Evolutionary conservation across 2,329 filamentous ascomycete genomes (phyloP).

Genomic region (Monosporascus sp.): DNA sequence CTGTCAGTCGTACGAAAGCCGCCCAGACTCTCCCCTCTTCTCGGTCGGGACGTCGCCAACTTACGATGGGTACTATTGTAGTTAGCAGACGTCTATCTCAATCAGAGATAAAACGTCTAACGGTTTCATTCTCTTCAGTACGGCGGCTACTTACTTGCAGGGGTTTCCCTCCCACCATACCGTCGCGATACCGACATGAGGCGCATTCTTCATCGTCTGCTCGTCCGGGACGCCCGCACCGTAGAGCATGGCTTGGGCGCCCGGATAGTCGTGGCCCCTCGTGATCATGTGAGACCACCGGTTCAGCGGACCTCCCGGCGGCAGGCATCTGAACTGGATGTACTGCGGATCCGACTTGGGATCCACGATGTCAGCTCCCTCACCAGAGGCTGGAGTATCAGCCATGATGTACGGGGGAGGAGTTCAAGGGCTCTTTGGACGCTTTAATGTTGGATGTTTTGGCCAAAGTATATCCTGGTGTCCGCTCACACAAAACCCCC

Average conservation of each 20-base stretch:
- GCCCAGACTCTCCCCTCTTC: neutral
- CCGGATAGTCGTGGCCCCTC: slow-evolving; percentile 81
- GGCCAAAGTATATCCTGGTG: neutral
- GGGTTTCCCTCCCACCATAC: slow-evolving; percentile 99
- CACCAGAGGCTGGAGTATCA: slow-evolving; percentile 12
- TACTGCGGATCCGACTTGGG: slow-evolving; percentile 48
- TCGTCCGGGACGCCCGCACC: slow-evolving; percentile 81
- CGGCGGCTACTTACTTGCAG: slow-evolving; percentile 65
- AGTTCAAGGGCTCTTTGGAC: too few species aligned
- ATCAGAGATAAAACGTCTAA: neutral
- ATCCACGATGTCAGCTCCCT: slow-evolving; percentile 21
- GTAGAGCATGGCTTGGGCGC: slow-evolving; percentile 93
- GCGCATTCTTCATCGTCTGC: slow-evolving; percentile 81
- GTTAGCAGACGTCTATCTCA: slow-evolving; percentile 1
- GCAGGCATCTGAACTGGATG: slow-evolving; percentile 46
- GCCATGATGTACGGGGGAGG: slow-evolving; percentile 10
- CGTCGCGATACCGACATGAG: slow-evolving; percentile 84
- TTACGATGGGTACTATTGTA: slow-evolving; percentile 24
- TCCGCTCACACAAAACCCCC: neutral
- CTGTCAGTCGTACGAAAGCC: neutral
- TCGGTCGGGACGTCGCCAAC: slow-evolving; percentile 2
- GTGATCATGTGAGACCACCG: slow-evolving; percentile 82
- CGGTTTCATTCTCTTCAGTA: neutral
- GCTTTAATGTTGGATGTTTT: neutral
- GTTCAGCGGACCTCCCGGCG: slow-evolving; percentile 61